Base-by-base conservation (phyloP, 768 basidiomycete genomes). In the Mycena galericulata region DNA sequence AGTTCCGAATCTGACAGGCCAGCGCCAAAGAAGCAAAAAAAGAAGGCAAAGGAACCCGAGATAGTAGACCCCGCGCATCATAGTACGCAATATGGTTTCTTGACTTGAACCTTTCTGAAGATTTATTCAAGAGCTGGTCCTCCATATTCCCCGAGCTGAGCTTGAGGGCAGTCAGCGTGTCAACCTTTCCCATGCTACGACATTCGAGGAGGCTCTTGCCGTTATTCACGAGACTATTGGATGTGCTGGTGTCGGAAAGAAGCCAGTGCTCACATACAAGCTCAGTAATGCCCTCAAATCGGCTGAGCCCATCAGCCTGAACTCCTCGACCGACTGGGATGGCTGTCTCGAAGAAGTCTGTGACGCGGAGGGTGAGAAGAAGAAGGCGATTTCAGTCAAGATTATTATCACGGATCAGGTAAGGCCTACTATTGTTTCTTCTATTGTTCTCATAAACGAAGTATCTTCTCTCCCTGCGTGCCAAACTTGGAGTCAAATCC, bases 381-480 rank as follows among this genome's bases (percentile, higher is more conserved):
- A 41, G 17, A 62, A 62, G 38, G 3, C 22, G 1, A 43, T 62
- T 27, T 27, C 34, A 18, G 61, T 62, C 5, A 26, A 29, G 1
- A 67, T 65, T 36, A 6, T 36, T 27, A 46, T 65, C 10, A 40
- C 63, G 11, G 63, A 65, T 5, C 51, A 65, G 53, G 63, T 65
- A 34, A 36, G 63, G n/a, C 34, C 12, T 36, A 6, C 36, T 27
- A 14, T 43, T 49, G 11, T 17, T 32, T 24, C 41, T 32, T 24
- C 29, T 29, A 9, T 38, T 55, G 17, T 14, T 36, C 30, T 62
- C 26, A 64, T 43, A 9, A 11, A 22, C 45, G 38, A 38, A 64
- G 62, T 65, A 65, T 26, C 34, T 65, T 12, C 1, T 3, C 10
- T 55, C 43, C 2, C 34, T 65, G 4, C 53, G 45, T 7, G 46